Evolutionary conservation across 2,329 filamentous ascomycete genomes (phyloP).

Genomic region (Colletotrichum shisoi): DNA sequence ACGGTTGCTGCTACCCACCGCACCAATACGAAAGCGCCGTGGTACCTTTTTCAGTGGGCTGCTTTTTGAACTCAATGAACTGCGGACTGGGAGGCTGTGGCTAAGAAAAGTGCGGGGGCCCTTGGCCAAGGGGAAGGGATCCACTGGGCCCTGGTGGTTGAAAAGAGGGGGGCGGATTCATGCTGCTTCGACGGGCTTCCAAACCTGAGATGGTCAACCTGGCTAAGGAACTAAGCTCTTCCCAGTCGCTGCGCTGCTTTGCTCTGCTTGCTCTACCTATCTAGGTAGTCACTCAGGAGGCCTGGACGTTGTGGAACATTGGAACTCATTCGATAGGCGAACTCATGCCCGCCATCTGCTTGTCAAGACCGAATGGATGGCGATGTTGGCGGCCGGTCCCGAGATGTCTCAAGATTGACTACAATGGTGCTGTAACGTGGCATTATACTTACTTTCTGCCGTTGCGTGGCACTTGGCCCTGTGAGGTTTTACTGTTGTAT

Average conservation of each 20-base stretch:
- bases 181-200: conserved; percentile 35
- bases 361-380: background rate
- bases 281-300: no score
- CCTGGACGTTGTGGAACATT: conserved; percentile 2
- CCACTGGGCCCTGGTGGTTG: conserved; percentile 24
- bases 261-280: background rate
- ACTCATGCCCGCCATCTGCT: background rate
- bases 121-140: conserved; percentile 25
- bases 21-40: conserved; percentile 22
- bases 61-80: conserved; percentile 3
- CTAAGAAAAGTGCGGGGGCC: conserved; percentile 37
- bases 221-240: conserved; percentile 24
- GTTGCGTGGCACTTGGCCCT: background rate
- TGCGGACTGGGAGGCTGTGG: conserved; percentile 21
- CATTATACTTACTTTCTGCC: background rate
- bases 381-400: conserved; percentile 10
- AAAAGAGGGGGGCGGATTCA: conserved; percentile 31
- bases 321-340: background rate
- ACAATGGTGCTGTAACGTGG: conserved; percentile 5
- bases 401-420: conserved; percentile 5
- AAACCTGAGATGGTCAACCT: conserved; percentile 31
- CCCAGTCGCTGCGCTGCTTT: background rate
- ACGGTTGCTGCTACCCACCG: conserved; percentile 12
- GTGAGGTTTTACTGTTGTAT: background rate
- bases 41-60: conserved; percentile 36